Conservation (phyloP, 257 asterid genomes). For the Thymus mandschuricus region DNA sequence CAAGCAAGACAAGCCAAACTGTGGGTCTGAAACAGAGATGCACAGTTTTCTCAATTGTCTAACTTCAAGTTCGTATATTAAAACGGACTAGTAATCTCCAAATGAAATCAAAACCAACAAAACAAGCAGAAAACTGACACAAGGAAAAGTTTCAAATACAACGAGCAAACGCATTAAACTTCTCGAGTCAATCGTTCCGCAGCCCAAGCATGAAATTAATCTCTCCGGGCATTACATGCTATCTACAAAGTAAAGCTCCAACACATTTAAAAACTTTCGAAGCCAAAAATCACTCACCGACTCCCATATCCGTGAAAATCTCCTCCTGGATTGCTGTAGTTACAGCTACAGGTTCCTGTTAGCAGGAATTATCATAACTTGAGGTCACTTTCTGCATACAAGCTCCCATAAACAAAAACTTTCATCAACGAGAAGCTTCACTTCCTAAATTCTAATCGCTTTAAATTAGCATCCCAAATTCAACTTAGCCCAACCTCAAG, state of each 20-base stretch:
- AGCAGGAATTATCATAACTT: background rate
- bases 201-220: background rate
- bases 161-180: background rate
- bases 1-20: slow-evolving; percentile 81
- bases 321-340: slow-evolving; percentile 88
- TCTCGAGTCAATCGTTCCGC: background rate
- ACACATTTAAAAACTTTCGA: slow-evolving; percentile 17
- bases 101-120: slow-evolving; percentile 6
- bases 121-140: background rate
- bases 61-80: background rate
- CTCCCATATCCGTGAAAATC: slow-evolving; percentile 78
- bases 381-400: background rate
- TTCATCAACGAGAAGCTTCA: background rate
- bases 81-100: slow-evolving; percentile 4
- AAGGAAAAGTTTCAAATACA: slow-evolving; percentile 3
- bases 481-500: slow-evolving; percentile 11
- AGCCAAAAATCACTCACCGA: slow-evolving; percentile 58
- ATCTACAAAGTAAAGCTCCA: slow-evolving; percentile 9
- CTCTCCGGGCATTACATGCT: slow-evolving; percentile 16
- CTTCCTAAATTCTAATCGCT: background rate
- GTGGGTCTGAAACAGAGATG: slow-evolving; percentile 65
- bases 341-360: slow-evolving; percentile 88
- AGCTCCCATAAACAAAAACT: slow-evolving; percentile 15
- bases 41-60: slow-evolving; percentile 13
- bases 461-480: background rate